Base-by-base conservation (phyloP, 257 asterid genomes). In the Nicotiana knightiana region DNA sequence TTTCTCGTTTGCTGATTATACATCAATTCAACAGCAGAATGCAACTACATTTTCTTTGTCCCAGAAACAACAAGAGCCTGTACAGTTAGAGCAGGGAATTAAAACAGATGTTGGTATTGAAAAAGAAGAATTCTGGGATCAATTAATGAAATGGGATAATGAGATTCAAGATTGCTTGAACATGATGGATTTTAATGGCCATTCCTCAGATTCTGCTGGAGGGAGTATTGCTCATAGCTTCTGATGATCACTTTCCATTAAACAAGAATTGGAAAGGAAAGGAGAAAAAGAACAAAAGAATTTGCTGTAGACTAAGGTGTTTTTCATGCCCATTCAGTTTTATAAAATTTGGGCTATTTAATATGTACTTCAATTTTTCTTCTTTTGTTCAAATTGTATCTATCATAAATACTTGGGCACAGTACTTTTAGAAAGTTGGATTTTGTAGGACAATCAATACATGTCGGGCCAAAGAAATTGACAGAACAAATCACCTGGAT, bases 1-100 rank as follows among this genome's bases (percentile, higher is more conserved):
- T 81, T 95, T 93, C 18, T 73, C 97, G 0, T 95, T 92, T 67
- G 30, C 93, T 0, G 97, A 95, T 85, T 95, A 95, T 59, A 86
- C 89, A 9, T 6, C 58, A 3, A 10, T 46, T 2, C 32, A 35
- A 28, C 79, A 66, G 0, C 24, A 62, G 0, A 77, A 71, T 2
- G 67, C 65, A 2, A 51, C 58, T 6, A 57, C 67, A 21, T 21
- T 21, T 21, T 21, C 24, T 21, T 21, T 21, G 24, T 21, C 24
- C 24, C 24, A 21, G 24, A 21, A 15, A 16, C 61, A 54, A 54
- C 9, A 55, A 55, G 21, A 16, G 7, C 61, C n/a, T 0, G 2
- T 53, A 0, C 61, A 55, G n/a, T 5, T 15, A 15, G 57, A 79
- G 8, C 75, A 67, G 33, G 84, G 81, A 51, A 57, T 51, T 9